Evolutionary conservation across 2,329 filamentous ascomycete genomes (phyloP).

Genomic region (Thelonectria rubi): DNA sequence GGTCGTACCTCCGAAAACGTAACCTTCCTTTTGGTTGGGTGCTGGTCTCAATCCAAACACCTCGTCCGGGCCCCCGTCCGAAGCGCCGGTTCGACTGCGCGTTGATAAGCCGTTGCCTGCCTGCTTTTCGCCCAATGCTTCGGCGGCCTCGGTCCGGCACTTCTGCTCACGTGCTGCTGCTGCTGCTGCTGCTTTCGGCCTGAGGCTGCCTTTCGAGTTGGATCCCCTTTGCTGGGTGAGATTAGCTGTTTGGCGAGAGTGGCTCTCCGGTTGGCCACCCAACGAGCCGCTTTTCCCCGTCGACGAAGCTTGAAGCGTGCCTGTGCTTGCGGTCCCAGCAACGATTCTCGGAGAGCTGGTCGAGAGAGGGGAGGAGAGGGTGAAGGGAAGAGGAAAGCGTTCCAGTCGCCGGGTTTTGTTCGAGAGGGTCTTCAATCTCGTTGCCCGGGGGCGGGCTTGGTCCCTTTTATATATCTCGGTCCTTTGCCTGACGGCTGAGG

Average conservation of each 20-base stretch:
- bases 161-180: conserved; percentile 20
- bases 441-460: conserved; percentile 31
- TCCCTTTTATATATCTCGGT: conserved; percentile 43
- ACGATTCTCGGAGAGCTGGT: conserved; percentile 32
- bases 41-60: background rate
- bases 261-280: conserved; percentile 32
- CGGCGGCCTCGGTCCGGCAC: conserved; percentile 3
- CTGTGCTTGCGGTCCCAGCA: conserved; percentile 34
- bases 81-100: conserved; percentile 13
- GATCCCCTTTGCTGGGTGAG: conserved; percentile 10
- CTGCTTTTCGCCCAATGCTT: conserved; percentile 17
- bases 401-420: conserved; percentile 17
- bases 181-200: conserved; percentile 7
- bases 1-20: conserved; percentile 16
- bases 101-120: conserved; percentile 23
- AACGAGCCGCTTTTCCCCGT: conserved; percentile 24
- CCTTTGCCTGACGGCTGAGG: conserved; percentile 37
- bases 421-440: conserved; percentile 26
- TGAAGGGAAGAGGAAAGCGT: conserved; percentile 18
- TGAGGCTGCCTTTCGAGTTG: conserved; percentile 12
- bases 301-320: conserved; percentile 31
- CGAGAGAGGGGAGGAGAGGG: conserved; percentile 21
- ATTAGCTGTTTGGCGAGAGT: conserved; percentile 25
- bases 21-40: conserved; percentile 22
- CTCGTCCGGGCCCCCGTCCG: conserved; percentile 12